These are phyloP conservation scores for Przewalskia tangutica DNA, from an alignment of 257 asterid species.

Conservation along the genomic window DNA sequence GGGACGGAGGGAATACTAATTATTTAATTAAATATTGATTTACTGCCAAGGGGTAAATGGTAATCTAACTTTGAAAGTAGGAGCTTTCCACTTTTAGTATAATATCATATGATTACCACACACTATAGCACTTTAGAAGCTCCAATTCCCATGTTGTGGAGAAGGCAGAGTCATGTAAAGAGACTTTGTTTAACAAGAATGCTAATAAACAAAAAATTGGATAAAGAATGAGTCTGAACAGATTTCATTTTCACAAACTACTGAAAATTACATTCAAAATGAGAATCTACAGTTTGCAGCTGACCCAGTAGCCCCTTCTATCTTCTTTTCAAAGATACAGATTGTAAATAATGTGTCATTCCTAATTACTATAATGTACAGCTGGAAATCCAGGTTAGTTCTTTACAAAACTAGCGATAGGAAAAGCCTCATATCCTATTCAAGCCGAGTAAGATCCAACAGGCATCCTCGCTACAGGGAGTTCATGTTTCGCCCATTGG, in stretches of 20 bases:
- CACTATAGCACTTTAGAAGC: neutral
- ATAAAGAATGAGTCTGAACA: neutral
- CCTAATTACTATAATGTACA: neutral
- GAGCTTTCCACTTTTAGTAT: too few relatives aligned
- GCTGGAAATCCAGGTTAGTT: neutral
- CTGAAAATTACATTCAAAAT: neutral
- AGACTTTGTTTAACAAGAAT: neutral
- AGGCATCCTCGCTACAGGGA: slow-evolving; percentile 21
- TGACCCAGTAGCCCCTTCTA: neutral
- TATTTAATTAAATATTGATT: too few relatives aligned
- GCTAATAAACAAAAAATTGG: neutral
- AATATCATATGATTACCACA: neutral
- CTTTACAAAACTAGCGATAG: neutral
- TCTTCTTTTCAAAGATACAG: neutral
- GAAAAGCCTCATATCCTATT: neutral
- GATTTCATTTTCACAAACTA: neutral
- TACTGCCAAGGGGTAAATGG: too few relatives aligned
- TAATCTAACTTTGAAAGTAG: too few relatives aligned
- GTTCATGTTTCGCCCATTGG: slow-evolving; percentile 24
- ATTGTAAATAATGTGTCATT: neutral
- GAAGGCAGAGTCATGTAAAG: neutral
- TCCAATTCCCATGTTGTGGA: neutral
- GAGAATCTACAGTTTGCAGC: neutral
- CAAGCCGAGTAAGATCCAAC: slow-evolving; percentile 16
- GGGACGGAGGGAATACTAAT: too few relatives aligned